Evolutionary conservation across 2,329 filamentous ascomycete genomes (phyloP), one percentile per base, ranked within the genome.

Genomic region (Cadophora gregata): DNA sequence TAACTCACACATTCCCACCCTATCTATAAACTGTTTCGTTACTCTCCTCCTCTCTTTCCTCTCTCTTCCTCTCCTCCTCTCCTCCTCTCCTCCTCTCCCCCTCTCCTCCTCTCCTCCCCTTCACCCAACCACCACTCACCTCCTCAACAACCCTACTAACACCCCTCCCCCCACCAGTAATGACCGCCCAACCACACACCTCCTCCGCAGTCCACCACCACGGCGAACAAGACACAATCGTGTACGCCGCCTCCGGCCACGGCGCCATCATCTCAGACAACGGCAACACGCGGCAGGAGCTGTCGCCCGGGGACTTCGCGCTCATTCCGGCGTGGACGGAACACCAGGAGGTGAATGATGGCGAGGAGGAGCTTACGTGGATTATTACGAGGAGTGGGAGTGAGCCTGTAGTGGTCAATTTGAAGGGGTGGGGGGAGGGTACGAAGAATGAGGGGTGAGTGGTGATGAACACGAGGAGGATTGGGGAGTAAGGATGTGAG

Each of bases 301-400:
- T 93, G 7, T 77, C 77, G 1, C 81, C 86, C 0, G 90, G 90
- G 0, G 90, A 92, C 75, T 93, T 91, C 77, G 89, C 88, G 3
- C 82, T 91, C 63, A 84, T 93, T 14, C 90, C 90, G 0, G 85
- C 89, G 0, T 91, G 85, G 82, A 86, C 87, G 0, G 89, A 93
- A 75, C 89, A 93, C 77, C 89, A 92, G 75, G 84, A 89, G 63
- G 80, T 88, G 24, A 93, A 93, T 72, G 85, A 91, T 45, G 84
- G 84, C 1, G 86, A 88, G 53, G 83, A 85, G 36, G 86, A 90
- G 56, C 79, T 90, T 1, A 84, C 87, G 47, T 91, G 89, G 87
- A 83, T 91, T 12, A 84, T 92, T 53, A 86, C 88, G 4, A 83
- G 89, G 25, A 87, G 85, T 70, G 90, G 89, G 0, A 75, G 84